phyloP scores from a whole-genome alignment of 345 rosid genomes.

The Syzygium aqueum region DNA sequence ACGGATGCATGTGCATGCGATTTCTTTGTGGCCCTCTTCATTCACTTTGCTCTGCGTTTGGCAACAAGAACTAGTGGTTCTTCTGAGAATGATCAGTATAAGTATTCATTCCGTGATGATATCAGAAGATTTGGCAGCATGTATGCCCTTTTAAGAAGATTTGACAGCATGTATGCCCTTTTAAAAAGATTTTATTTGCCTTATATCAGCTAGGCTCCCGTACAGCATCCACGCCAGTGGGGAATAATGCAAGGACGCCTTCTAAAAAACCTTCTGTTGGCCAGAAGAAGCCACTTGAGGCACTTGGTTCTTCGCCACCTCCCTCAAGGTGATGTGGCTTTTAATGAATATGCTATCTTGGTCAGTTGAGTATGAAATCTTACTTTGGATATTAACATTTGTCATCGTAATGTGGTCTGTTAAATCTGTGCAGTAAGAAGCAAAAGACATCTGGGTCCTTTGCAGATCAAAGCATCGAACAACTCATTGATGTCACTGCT shows the following conservation, averaged over 20 bases:
- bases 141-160: neutral
- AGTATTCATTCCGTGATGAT: neutral
- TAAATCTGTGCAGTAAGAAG: constrained; percentile 63
- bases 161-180: neutral
- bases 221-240: constrained; percentile 46
- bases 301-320: constrained; percentile 74
- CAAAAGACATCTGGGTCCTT: constrained; percentile 72
- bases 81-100: neutral
- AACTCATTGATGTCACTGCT: constrained; percentile 97
- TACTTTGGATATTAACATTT: neutral
- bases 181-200: neutral
- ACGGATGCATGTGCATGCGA: neutral
- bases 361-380: neutral
- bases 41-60: neutral
- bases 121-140: neutral
- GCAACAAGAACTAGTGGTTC: neutral
- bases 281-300: constrained; percentile 92
- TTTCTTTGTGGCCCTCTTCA: neutral
- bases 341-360: neutral
- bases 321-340: constrained; percentile 41
- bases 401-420: neutral
- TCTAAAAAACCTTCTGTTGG: constrained; percentile 60
- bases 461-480: constrained; percentile 93
- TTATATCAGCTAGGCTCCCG: constrained; percentile 24
- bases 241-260: constrained; percentile 49